Evolutionary conservation across 2,329 filamentous ascomycete genomes (phyloP), one percentile per base, ranked within the genome.

Genomic region (Fusarium begoniae): DNA sequence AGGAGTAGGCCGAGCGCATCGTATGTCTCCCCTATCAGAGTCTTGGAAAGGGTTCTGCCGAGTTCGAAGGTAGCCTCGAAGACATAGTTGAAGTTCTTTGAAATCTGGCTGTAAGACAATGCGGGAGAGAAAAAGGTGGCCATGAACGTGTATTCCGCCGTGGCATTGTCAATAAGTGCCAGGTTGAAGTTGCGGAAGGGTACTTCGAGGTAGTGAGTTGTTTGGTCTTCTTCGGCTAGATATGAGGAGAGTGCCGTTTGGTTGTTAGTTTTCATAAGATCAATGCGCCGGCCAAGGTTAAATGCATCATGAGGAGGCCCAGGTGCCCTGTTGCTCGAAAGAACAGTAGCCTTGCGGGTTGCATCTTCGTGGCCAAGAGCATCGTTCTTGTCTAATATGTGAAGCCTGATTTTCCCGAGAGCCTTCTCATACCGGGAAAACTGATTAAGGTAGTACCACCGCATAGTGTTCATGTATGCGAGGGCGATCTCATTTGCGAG

Each of bases 401-500:
- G 95, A 6, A 98, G 82, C 79, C 93, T 96, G 69, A 99, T 88
- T 81, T 94, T 97, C 63, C 93, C 92, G 11, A 99, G 86, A 1
- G 96, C 92, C 76, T 92, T 91, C 73, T 93, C 91, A 81, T 99
- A 99, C 40, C 96, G 91, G 8, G 90, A 91, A 80, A 99, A 99
- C 81, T 98, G 94, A 74, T 93, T 96, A 60, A 93, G 84, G 80
- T 98, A 98, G 80, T 99, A 99, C 96, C 96, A 99, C 60, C 95
- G 91, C 94, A 99, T 99, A 1, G 97, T 99, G 81, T 98, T 98
- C 85, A 97, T 92, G 79, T 99, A 99, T 8, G 97, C 96, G 80
- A 94, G 93, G 14, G 91, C 91, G 74, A 99, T 97, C 82, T 99
- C 94, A 60, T 95, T 92, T 14, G 94, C 94, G 11, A 99, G 89